phyloP scores from a whole-genome alignment of 1,284 basidiomycete genomes.

The Polyporus tsugae region DNA sequence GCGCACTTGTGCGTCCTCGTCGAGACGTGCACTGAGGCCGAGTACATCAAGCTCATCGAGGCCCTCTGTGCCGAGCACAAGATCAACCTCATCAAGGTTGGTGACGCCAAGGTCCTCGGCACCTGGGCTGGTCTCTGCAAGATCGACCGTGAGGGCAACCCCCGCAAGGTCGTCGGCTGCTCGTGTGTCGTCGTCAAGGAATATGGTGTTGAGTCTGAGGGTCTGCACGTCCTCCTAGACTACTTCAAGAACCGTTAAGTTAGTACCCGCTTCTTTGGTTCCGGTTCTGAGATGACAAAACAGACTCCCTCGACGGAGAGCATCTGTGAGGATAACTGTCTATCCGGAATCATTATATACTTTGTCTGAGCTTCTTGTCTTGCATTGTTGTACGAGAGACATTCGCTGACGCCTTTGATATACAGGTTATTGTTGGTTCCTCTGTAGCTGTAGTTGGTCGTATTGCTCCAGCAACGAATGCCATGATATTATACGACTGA shows the following conservation, averaged over 20 bases:
- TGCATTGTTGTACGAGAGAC: background rate
- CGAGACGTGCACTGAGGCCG: constrained; percentile 98
- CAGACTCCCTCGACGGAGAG: constrained; percentile 91
- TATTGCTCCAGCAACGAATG: constrained; percentile 13
- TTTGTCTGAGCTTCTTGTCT: constrained; percentile 61
- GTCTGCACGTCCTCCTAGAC: constrained; percentile 95
- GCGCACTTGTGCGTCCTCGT: constrained; percentile 99
- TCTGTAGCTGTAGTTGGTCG: constrained; percentile 25
- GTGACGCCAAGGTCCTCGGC: constrained; percentile 96
- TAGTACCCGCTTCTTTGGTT: constrained; percentile 36
- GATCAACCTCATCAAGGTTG: constrained; percentile 99
- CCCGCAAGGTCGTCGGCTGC: constrained; percentile 96
- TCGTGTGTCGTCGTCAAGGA: constrained; percentile 99
- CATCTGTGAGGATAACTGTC: constrained; percentile 73
- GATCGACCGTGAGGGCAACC: constrained; percentile 99
- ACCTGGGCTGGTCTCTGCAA: constrained; percentile 99
- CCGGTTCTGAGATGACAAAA: constrained; percentile 68
- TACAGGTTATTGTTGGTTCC: constrained; percentile 24
- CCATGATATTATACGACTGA: constrained; percentile 19
- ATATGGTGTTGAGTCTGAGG: constrained; percentile 96
- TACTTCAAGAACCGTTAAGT: constrained; percentile 93
- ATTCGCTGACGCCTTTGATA: background rate
- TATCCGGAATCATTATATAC: constrained; percentile 86
- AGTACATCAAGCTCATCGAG: constrained; percentile 99
- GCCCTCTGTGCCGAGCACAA: constrained; percentile 99